These are phyloP conservation scores for Verbena officinalis DNA, from an alignment of 257 asterid species.

Conservation along the genomic window DNA sequence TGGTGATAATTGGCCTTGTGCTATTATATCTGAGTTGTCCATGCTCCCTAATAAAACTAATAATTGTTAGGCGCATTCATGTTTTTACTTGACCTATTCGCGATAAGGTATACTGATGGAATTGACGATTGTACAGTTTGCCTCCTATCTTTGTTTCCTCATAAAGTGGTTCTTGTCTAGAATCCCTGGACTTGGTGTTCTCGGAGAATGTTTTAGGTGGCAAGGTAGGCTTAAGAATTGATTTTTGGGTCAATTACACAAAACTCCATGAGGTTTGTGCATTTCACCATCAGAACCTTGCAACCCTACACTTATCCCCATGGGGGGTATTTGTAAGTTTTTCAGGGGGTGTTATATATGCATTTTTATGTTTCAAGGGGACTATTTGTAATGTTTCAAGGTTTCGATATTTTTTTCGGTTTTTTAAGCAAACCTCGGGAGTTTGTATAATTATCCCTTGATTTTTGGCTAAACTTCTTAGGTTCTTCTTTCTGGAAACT, in stretches of 20 bases:
- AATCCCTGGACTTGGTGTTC: constrained; percentile 18
- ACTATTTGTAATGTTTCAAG: no score
- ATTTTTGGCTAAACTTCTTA: neutral
- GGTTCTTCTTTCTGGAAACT: neutral
- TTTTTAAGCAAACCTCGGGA: no score
- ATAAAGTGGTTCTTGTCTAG: neutral
- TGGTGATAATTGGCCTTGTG: neutral
- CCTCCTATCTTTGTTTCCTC: constrained; percentile 3
- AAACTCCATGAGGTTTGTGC: no score
- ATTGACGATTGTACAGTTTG: neutral
- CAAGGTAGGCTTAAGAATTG: constrained; percentile 3
- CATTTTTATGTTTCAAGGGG: no score
- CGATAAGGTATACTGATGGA: neutral
- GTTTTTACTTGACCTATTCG: constrained; percentile 1
- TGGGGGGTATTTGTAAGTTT: no score
- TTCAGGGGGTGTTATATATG: no score
- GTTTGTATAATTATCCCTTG: no score
- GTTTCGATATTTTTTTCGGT: no score
- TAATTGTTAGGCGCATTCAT: constrained; percentile 11
- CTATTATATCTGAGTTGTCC: constrained; percentile 16
- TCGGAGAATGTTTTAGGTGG: neutral
- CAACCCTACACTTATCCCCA: no score
- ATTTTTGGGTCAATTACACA: constrained; percentile 11
- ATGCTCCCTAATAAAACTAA: constrained; percentile 14
- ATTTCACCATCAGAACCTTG: no score